Evolutionary conservation across 305 asterid genomes (phyloP).

Genomic region (Fraxinus sp.): DNA sequence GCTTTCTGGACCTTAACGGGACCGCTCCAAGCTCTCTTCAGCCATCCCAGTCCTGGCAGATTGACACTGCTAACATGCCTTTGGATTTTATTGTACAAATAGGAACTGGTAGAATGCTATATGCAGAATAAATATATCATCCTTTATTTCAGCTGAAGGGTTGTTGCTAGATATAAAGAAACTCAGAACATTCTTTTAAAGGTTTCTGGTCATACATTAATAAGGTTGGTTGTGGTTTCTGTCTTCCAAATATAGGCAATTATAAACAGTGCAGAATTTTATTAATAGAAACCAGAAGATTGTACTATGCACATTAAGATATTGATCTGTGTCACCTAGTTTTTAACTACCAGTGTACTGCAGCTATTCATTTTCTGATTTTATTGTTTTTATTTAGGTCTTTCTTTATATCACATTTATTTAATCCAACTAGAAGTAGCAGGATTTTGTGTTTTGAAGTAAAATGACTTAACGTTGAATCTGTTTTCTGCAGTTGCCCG

Average conservation of each 20-base stretch:
- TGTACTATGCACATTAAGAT: not conserved
- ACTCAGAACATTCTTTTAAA: not conserved
- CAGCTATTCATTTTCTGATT: not conserved
- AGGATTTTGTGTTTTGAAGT: slow-evolving; percentile 1
- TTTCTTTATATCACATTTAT: not conserved
- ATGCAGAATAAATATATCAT: not conserved
- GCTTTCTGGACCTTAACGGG: not conserved
- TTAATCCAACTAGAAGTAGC: not conserved
- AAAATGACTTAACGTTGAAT: not conserved
- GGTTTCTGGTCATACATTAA: not conserved
- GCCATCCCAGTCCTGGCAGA: not conserved
- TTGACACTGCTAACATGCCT: not conserved
- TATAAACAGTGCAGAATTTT: not conserved
- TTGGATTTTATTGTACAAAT: not conserved
- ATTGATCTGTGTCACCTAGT: not conserved
- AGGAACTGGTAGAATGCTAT: not conserved
- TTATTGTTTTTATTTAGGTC: not conserved
- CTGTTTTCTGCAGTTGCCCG: not conserved
- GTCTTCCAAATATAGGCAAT: not conserved
- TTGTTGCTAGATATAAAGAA: slow-evolving; percentile 1
- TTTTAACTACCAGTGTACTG: not conserved
- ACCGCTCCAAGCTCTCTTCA: not conserved
- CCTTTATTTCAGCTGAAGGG: not conserved
- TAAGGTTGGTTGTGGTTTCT: not conserved
- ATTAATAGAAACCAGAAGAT: not conserved